Percentiles rank a stretch among this genome's conserved stretches.
phyloP scores from a whole-genome alignment of 495 filamentous ascomycete genomes.

The Emericellopsis terricola region DNA sequence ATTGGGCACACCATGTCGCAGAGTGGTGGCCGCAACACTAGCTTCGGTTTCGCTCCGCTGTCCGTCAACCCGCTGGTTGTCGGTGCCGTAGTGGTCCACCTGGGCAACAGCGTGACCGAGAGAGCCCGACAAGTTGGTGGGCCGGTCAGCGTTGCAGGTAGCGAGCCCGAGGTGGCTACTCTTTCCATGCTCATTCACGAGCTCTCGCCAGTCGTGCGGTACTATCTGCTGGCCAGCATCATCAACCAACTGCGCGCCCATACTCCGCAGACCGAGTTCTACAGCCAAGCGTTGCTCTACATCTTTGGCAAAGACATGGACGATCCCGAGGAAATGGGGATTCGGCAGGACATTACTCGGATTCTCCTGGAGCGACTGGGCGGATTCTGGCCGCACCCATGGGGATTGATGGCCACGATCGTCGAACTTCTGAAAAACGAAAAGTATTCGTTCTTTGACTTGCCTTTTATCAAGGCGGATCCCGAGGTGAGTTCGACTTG shows the following conservation, averaged over 20 bases:
- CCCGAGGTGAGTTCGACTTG: conserved; percentile 71
- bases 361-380: conserved; percentile 75
- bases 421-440: conserved; percentile 84
- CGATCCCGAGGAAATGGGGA: conserved; percentile 62
- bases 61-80: conserved; percentile 53
- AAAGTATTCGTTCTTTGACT: conserved; percentile 74
- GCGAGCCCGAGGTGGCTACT: conserved; percentile 49
- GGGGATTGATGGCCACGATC: conserved; percentile 83
- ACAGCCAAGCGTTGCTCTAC: conserved; percentile 70
- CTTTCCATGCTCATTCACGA: conserved; percentile 58
- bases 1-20: conserved; percentile 49
- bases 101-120: conserved; percentile 53
- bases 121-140: conserved; percentile 36
- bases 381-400: conserved; percentile 86
- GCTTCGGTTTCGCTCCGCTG: conserved; percentile 42
- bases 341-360: conserved; percentile 77
- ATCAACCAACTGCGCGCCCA: conserved; percentile 83
- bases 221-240: conserved; percentile 70
- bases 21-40: conserved; percentile 31
- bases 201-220: conserved; percentile 59
- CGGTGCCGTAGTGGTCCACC: conserved; percentile 66
- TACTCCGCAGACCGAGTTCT: conserved; percentile 83
- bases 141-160: conserved; percentile 46
- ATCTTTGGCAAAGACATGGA: conserved; percentile 64
- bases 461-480: conserved; percentile 76